Evolutionary conservation across 176 grass and related monocot species (phyloP).

Genomic region (Calamus simplicifolius): DNA sequence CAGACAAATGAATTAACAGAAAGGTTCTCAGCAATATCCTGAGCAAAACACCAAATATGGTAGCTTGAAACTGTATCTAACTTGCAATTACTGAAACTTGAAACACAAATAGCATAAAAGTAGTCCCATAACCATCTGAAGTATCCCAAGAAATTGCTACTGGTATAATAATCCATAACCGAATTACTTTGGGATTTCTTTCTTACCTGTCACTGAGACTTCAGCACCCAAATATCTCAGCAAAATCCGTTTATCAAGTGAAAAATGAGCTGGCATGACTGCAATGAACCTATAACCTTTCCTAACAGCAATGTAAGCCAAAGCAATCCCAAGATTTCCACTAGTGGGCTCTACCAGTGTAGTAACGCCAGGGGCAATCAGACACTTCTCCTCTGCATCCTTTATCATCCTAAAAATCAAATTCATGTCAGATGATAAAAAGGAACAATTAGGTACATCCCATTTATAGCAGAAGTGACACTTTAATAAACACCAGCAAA

Average conservation of each 20-base stretch:
- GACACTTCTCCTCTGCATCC: constrained; percentile 71
- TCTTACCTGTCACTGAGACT: constrained; percentile 46
- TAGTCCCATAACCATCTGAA: too few relatives aligned
- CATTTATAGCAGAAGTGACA: too few relatives aligned
- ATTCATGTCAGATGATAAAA: not conserved
- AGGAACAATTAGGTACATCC: not conserved
- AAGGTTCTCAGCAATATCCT: too few relatives aligned
- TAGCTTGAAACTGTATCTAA: too few relatives aligned
- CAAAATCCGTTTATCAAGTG: constrained; percentile 68
- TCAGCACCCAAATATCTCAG: constrained; percentile 58
- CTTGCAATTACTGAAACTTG: too few relatives aligned
- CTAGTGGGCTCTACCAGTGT: constrained; percentile 58
- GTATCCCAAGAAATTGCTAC: too few relatives aligned
- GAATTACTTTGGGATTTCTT: not conserved
- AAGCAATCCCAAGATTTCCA: constrained; percentile 59
- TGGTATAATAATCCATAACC: too few relatives aligned
- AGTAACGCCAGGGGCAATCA: constrained; percentile 51
- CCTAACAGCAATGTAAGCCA: constrained; percentile 32
- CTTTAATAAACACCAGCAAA: too few relatives aligned
- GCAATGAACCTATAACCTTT: constrained; percentile 63
- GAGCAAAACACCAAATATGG: too few relatives aligned
- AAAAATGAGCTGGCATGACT: constrained; percentile 60
- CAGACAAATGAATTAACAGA: too few relatives aligned
- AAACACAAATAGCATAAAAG: too few relatives aligned
- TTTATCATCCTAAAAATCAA: constrained; percentile 56